Percentiles rank a stretch among this genome's conserved stretches.
Conservation (phyloP, 441 rosid genomes). For the Adansonia gregorii region DNA sequence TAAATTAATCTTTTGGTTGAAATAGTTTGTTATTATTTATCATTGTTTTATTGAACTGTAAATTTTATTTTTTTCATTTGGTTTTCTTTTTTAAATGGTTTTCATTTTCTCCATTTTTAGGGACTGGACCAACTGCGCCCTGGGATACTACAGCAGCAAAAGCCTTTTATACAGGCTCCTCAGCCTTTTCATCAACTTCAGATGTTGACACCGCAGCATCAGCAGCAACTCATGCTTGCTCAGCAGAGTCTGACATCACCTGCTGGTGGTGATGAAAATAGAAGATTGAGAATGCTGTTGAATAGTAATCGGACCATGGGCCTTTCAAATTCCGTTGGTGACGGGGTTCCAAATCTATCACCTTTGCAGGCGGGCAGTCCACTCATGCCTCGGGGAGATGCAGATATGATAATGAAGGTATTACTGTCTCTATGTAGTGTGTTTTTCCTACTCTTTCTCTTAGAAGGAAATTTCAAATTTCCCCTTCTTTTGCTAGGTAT, state of each 20-base stretch:
- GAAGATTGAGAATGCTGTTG: slow-evolving; percentile 72
- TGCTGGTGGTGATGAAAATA: slow-evolving; percentile 67
- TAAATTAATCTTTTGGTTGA: slow-evolving; percentile 17
- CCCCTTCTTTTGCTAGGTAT: not conserved
- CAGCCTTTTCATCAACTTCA: slow-evolving; percentile 81
- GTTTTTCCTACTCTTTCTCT: slow-evolving; percentile 1
- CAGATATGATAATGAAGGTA: slow-evolving; percentile 47
- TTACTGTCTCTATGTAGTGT: slow-evolving; percentile 8
- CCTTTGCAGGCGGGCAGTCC: slow-evolving; percentile 32
- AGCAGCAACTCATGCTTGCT: slow-evolving; percentile 83
- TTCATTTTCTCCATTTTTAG: slow-evolving; percentile 41
- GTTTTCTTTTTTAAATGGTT: not conserved
- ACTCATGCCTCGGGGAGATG: slow-evolving; percentile 36
- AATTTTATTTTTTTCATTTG: slow-evolving; percentile 3
- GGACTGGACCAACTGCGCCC: slow-evolving; percentile 74
- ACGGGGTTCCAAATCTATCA: slow-evolving; percentile 41
- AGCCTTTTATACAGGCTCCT: slow-evolving; percentile 75
- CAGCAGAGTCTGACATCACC: slow-evolving; percentile 76
- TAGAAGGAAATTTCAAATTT: not conserved
- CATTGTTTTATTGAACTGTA: not conserved
- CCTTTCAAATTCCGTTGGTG: slow-evolving; percentile 36
- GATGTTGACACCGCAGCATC: slow-evolving; percentile 78
- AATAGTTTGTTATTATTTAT: not conserved
- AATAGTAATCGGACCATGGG: slow-evolving; percentile 47
- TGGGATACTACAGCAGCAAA: slow-evolving; percentile 74